Conservation (phyloP, 2,329 filamentous ascomycete species). For the Phyllosticta citrichinensis region DNA sequence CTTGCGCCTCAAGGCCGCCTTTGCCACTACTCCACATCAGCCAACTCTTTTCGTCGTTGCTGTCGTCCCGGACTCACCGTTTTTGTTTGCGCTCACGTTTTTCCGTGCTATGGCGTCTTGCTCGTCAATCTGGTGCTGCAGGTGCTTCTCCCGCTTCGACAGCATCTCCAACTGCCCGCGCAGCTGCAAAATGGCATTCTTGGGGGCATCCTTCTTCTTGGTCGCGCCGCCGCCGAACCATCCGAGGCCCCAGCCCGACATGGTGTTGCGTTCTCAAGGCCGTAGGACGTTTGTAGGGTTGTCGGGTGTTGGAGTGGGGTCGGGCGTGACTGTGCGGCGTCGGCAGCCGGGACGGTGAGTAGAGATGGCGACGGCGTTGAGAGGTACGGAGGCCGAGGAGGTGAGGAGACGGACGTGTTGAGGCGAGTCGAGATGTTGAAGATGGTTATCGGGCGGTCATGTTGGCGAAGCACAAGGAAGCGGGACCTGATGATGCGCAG, state of each 20-base stretch:
- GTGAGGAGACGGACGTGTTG: neutral
- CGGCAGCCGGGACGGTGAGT: neutral
- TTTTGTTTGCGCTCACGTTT: slow-evolving; percentile 82
- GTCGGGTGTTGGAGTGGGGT: neutral
- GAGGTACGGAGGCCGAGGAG: neutral
- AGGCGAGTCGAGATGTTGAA: neutral
- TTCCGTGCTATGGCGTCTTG: slow-evolving; percentile 84
- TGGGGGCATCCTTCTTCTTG: slow-evolving; percentile 86
- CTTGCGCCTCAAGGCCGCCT: slow-evolving; percentile 83
- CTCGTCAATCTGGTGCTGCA: slow-evolving; percentile 86
- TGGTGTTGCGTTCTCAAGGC: slow-evolving; percentile 9
- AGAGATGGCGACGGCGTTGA: too few relatives aligned
- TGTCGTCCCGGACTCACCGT: slow-evolving; percentile 61
- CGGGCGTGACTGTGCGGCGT: neutral
- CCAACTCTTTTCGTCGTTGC: too few relatives aligned
- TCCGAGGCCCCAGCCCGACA: slow-evolving; percentile 43
- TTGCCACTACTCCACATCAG: slow-evolving; percentile 56
- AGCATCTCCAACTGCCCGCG: slow-evolving; percentile 92
- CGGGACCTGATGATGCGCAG: slow-evolving; percentile 4
- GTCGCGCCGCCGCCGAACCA: slow-evolving; percentile 86
- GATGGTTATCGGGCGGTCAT: neutral
- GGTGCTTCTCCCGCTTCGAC: slow-evolving; percentile 86
- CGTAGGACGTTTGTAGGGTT: neutral
- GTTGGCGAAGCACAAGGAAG: slow-evolving; percentile 11
- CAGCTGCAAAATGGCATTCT: slow-evolving; percentile 88